Base-by-base conservation (phyloP, 148 eudicot species). In the Chenopodium album region DNA sequence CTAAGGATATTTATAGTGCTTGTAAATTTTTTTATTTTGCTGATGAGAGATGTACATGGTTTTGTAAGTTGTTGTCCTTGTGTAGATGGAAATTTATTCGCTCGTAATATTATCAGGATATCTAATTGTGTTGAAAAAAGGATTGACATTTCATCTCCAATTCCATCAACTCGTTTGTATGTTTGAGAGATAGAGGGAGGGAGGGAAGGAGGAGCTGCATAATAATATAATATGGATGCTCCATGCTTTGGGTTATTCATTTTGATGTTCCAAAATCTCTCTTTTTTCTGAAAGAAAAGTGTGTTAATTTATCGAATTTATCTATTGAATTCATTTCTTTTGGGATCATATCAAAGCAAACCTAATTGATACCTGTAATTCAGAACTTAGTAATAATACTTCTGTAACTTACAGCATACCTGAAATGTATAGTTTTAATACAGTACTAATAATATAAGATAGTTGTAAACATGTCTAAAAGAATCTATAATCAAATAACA, bases 1-100 rank as follows among this genome's bases (percentile, higher is more conserved):
- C 65, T 63, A 60, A 66, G 8, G 2, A 56, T 81, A 76, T 69
- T 85, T 84, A 80, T 64, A 22, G 78, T 80, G 59, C 62, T 75
- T 76, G 85, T 84, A 87, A 80, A 78, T 56, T 29, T 54, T 26
- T 11, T 17, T 62, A 22, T 34, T 41, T 67, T 29, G 22, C 50
- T 12, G 41, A 9, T 10, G 63, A 81, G 68, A 77, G 71, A 54
- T 85, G 76, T 85, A 85, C 69, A 78, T 84, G 86, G 79, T 75
- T 82, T 76, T 84, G 80, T 81, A 69, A 79, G 67, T 62, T 54
- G 47, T 78, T 65, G 29, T 87, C 71, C 75, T 22, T 71, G 48
- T 75, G 82, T 84, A 86, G 68, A 70, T 81, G 82, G 17, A 41
- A 63, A 23, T 52, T 59, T 64, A 62, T 76, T 32, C 22, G 32